Conservation (phyloP, 2,329 filamentous ascomycete genomes). For the Curvularia sp. region DNA sequence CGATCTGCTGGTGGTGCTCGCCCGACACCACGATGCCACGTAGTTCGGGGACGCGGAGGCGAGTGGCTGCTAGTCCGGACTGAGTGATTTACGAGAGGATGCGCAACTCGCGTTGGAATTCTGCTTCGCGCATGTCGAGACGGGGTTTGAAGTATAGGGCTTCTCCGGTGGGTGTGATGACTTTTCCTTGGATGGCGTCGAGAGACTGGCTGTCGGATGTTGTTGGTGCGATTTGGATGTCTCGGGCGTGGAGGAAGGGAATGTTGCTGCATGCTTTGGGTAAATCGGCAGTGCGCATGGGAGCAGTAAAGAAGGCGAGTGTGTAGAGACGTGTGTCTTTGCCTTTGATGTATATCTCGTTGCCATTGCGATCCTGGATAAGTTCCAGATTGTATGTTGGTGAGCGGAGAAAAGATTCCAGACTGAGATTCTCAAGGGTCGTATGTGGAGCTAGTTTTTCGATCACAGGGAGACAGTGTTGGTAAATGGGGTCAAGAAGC, state of each 20-base stretch:
- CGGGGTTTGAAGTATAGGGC: conserved; percentile 18
- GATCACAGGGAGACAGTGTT: conserved; percentile 5
- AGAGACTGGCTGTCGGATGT: not conserved
- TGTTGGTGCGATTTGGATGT: not conserved
- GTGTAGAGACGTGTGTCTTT: conserved; percentile 7
- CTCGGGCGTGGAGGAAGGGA: not conserved
- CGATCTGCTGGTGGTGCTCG: not conserved
- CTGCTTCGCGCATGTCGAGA: conserved; percentile 7
- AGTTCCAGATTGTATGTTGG: conserved; percentile 13
- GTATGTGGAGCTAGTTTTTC: conserved; percentile 6
- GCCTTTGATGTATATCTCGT: conserved; percentile 7
- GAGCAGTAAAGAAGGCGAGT: conserved; percentile 3
- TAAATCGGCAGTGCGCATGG: conserved; percentile 4
- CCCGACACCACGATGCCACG: not conserved
- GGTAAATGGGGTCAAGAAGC: conserved; percentile 9
- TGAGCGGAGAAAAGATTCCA: conserved; percentile 12
- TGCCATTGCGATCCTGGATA: not conserved
- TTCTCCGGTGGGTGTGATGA: conserved; percentile 9
- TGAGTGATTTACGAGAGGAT: not conserved
- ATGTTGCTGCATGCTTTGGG: not conserved
- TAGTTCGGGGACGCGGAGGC: conserved; percentile 9
- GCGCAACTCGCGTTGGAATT: not conserved
- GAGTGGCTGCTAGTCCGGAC: conserved; percentile 2
- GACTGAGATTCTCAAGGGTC: conserved; percentile 7
- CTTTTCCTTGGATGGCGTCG: conserved; percentile 7